Evolutionary conservation across 768 basidiomycete genomes (phyloP), one percentile per base, ranked within the genome.

Genomic region (Pulveroboletus sp.): DNA sequence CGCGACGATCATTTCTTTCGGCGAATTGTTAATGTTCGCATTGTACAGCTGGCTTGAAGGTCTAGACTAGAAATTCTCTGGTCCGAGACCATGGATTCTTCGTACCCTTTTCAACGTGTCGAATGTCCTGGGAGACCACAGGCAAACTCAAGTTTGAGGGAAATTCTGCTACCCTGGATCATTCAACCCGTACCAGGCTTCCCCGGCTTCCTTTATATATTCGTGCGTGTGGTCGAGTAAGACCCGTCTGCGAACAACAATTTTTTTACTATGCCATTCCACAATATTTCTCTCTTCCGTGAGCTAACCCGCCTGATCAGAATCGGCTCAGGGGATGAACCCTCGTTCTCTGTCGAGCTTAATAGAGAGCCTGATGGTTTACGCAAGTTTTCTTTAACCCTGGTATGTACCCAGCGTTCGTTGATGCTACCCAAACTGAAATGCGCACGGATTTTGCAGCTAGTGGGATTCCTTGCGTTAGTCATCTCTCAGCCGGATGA

Each of bases 391-490:
- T 54, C 49, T 13, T 42, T 67, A 5, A 60, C 47, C 43, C 16
- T 67, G 49, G 67, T 60, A 43, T 38, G 41, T 40, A 19, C 31
- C 27, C 6, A n/a, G 12, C 23, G 5, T 26, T 24, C 23, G 6
- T 10, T 26, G 17, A n/a, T 17, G 11, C 41, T 17, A 23, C 26
- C 32, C 12, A 5, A n/a, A 44, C 43, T 55, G n/a, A 58, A 13
- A 23, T 6, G 11, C 6, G 12, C 31, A 19, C 23, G 4, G 13
- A 31, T 19, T 8, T n/a, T 36, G 40, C 38, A 68, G 67, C 62
- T 67, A 37, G 45, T 57, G 47, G 50, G 56, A n/a, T 63, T 67
- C 50, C 55, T 67, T 24, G 46, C 57, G 65, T 67, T 19, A 38
- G 65, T 49, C 12, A 3, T 41, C 26, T 35, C 24, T 22, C 16